Base-by-base conservation (phyloP, 2,329 filamentous ascomycete genomes). In the Sordariomycetes sp. region DNA sequence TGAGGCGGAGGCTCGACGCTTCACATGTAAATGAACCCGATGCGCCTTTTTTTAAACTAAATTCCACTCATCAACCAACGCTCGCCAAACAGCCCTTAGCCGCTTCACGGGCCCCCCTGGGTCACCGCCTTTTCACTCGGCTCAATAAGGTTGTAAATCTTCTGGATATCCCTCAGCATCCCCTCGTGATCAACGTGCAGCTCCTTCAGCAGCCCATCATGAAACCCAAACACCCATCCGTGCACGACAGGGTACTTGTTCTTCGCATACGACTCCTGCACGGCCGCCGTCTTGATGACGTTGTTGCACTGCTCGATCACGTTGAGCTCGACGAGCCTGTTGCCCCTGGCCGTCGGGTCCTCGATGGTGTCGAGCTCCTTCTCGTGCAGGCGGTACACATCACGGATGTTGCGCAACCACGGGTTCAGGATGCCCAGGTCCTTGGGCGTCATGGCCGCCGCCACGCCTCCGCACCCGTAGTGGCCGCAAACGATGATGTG, bases 321-420 rank as follows among this genome's bases (percentile, higher is more conserved):
- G 67, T 95, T 95, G 66, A 94, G 78, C 76, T 95, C 89, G 54
- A 90, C 87, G 58, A 96, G 75, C 61, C 85, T 85, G 62, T 86
- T 71, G 63, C 85, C 84, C 61, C 84, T 81, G 54, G 79, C 76
- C 8, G 76, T 65, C 71, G 79, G 74, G 72, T 85, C 73, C 66
- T 70, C 10, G 69, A 87, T 76, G 68, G 77, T 64, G 69, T 87
- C 84, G 22, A 90, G 78, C 74, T 90, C 85, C 56, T 72, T 70
- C 74, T 88, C 84, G 69, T 89, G 79, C 63, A 88, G 74, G 12
- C 85, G 76, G 71, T 89, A 88, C 59, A 89, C 84, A 68, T 89
- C 85, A 59, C 85, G 80, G 65, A 89, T 87, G 72, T 87, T 86
- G 55, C 84, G 76, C 61, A 89, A 76, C 85, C 85, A 89, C 1